These are phyloP conservation scores for Tetrapyrgos nigripes DNA, from an alignment of 1,284 basidiomycete species.

Conservation along the genomic window DNA sequence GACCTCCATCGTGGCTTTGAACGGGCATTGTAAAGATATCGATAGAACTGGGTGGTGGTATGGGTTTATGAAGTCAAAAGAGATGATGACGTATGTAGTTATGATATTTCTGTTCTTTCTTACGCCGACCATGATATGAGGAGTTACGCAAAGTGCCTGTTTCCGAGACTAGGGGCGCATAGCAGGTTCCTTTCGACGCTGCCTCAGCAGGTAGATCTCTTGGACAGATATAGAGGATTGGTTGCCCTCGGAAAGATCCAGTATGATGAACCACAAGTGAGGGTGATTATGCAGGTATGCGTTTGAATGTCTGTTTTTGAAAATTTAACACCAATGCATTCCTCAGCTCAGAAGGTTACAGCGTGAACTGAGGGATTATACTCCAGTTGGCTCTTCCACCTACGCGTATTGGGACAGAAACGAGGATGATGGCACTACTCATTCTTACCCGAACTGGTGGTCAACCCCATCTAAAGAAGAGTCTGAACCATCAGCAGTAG, in stretches of 20 bases:
- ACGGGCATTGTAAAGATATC: background rate
- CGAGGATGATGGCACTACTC: background rate
- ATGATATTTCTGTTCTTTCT: too few relatives aligned
- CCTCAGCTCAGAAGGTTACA: constrained; percentile 53
- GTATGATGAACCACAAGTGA: constrained; percentile 70
- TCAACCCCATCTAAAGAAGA: constrained; percentile 14
- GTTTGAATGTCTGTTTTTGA: background rate
- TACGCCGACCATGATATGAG: too few relatives aligned
- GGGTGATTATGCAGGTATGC: constrained; percentile 66
- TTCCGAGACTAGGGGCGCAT: too few relatives aligned
- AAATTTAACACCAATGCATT: background rate
- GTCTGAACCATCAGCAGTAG: constrained; percentile 38
- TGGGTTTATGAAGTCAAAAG: too few relatives aligned
- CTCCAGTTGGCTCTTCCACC: constrained; percentile 3
- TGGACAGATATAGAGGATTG: constrained; percentile 52
- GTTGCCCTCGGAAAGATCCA: constrained; percentile 58
- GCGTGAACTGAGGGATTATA: constrained; percentile 52
- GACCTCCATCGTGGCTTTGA: background rate
- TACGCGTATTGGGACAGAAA: constrained; percentile 33
- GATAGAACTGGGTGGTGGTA: too few relatives aligned
- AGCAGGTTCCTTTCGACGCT: too few relatives aligned
- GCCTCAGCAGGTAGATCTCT: constrained; percentile 43
- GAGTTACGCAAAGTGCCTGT: too few relatives aligned
- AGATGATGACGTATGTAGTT: too few relatives aligned
- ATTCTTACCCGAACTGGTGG: constrained; percentile 18